These are phyloP conservation scores for Fusarium subtropicale DNA, from an alignment of 2,329 filamentous ascomycete genomes.

Conservation along the genomic window DNA sequence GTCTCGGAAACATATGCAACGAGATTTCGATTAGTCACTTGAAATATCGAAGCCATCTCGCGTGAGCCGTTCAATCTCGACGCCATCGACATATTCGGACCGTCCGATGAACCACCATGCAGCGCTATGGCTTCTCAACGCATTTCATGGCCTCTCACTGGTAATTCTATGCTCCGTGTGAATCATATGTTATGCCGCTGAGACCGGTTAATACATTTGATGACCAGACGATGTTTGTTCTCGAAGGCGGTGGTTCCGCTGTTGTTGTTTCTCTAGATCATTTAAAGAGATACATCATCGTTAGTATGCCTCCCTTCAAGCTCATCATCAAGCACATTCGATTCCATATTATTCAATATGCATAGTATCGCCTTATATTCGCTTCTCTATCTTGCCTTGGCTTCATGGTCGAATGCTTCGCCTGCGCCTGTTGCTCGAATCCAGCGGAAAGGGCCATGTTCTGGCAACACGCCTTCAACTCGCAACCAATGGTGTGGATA, in stretches of 20 bases:
- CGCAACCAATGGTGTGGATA: conserved; percentile 61
- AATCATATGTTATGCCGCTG: conserved; percentile 7
- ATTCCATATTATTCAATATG: conserved; percentile 8
- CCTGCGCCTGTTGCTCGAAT: conserved; percentile 17
- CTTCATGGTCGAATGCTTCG: conserved; percentile 5
- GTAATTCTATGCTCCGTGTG: not conserved
- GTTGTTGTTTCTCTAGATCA: not conserved
- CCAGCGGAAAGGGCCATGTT: conserved; percentile 22
- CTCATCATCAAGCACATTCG: not conserved
- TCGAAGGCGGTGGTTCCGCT: conserved; percentile 20
- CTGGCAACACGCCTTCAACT: conserved; percentile 50
- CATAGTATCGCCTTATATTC: conserved; percentile 4
- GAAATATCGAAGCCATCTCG: not conserved
- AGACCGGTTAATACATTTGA: conserved; percentile 15
- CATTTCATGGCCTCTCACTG: conserved; percentile 2
- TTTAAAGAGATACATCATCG: conserved; percentile 10
- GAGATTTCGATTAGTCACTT: not conserved
- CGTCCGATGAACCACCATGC: conserved; percentile 18
- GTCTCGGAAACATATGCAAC: not conserved
- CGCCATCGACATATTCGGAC: conserved; percentile 27
- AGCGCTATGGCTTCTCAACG: conserved; percentile 13
- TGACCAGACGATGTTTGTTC: not conserved
- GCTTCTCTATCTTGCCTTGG: conserved; percentile 6
- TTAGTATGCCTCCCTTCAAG: not conserved
- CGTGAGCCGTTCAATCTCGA: not conserved